Base-by-base conservation (phyloP, 2,329 filamentous ascomycete genomes). In the Meredithiella fracta region DNA sequence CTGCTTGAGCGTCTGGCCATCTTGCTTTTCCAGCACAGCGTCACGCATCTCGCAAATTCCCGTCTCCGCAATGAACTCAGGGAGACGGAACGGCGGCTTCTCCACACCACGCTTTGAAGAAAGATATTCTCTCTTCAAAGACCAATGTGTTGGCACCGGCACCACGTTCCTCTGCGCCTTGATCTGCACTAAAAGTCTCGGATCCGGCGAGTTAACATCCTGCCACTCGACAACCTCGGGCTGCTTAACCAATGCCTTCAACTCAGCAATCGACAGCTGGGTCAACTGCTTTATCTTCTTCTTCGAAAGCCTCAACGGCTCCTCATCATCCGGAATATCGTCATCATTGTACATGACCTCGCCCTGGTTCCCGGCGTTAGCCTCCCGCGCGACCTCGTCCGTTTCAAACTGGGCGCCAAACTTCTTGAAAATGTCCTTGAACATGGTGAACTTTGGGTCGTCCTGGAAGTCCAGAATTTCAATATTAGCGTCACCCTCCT, bases 21-120 rank as follows among this genome's bases (percentile, higher is more conserved):
- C 89, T 67, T 97, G 89, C 68, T 98, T 97, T 68, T 97, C 92
- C 49, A 97, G 71, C 0, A 94, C 89, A 2, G 92, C 91, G 66
- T 97, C 92, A 62, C 92, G 83, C 92, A 98, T 98, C 72, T 97
- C 92, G 15, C 89, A 82, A 64, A 98, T 98, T 34, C 92, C 92
- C 1, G 92, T 98, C 66, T 97, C 92, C 63, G 91, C 85, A 61
- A 98, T 98, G 68, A 97, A 98, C 64, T 91, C 92, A 1, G 92
- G 92, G 15, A 98, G 77, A 25, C 87, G 79, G 68, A 97, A 98
- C 0, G 90, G 83, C 0, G 91, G 79, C 70, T 98, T 98, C 69
- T 98, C 92, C 59, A 98, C 87, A 70, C 92, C 92, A 59, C 92
- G 80, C 70, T 98, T 98, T 47, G 90, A 96, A 0, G 91, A 97